Evolutionary conservation across 2,329 filamentous ascomycete species (phyloP).

Genomic region (Aspergillus cejpii): DNA sequence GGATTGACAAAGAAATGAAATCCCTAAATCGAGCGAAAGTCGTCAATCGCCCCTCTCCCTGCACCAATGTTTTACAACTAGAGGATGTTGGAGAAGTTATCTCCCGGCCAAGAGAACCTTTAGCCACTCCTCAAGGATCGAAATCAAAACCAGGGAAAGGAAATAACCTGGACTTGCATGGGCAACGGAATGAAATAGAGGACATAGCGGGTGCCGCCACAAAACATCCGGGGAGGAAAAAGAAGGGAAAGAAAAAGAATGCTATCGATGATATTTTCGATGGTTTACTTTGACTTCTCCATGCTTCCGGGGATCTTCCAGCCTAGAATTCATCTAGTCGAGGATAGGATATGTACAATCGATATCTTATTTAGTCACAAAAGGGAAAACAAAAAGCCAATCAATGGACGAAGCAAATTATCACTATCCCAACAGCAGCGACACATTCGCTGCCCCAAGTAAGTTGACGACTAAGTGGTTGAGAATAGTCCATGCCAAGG

Average conservation of each 20-base stretch:
- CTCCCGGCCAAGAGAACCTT: slow-evolving; percentile 11
- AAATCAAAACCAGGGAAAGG: background rate
- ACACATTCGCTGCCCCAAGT: slow-evolving; percentile 43
- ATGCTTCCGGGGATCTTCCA: background rate
- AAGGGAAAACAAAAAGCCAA: background rate
- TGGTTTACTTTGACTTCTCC: slow-evolving; percentile 41
- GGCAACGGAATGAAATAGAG: slow-evolving; percentile 8
- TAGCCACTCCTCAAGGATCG: background rate
- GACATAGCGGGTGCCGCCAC: slow-evolving; percentile 5
- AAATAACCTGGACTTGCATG: slow-evolving; percentile 1
- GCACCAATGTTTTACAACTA: slow-evolving; percentile 1
- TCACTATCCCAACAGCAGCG: slow-evolving; percentile 2
- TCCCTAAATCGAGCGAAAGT: slow-evolving; percentile 2
- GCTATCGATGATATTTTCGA: slow-evolving; percentile 69
- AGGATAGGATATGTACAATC: background rate
- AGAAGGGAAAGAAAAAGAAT: slow-evolving; percentile 53
- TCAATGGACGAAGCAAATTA: background rate
- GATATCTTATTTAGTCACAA: background rate
- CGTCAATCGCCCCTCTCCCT: background rate
- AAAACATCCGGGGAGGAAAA: slow-evolving; percentile 34
- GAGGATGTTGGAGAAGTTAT: slow-evolving; percentile 26
- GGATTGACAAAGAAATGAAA: slow-evolving; percentile 30
- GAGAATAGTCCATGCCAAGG: slow-evolving; percentile 76
- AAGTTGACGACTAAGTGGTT: slow-evolving; percentile 74
- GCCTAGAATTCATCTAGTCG: background rate